Evolutionary conservation across 441 rosid genomes (phyloP).

Genomic region (Corymbia citriodora): DNA sequence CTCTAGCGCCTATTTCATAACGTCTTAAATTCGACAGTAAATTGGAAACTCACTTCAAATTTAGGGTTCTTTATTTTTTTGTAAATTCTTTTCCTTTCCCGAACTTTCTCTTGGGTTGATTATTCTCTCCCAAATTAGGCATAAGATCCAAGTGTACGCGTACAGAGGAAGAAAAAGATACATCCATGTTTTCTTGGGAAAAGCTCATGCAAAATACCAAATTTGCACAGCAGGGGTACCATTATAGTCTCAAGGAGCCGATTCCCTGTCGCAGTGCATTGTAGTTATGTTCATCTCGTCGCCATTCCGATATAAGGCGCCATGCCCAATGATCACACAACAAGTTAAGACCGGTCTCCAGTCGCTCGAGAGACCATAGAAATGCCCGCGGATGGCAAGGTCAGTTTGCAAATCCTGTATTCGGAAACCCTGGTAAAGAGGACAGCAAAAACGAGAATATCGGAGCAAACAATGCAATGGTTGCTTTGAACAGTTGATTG

Average conservation of each 20-base stretch:
- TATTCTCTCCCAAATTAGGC: background rate
- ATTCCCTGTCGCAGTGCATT: background rate
- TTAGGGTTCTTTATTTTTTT: too few species aligned
- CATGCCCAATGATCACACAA: background rate
- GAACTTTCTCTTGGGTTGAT: background rate
- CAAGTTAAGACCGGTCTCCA: background rate
- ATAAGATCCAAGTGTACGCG: background rate
- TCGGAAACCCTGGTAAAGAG: background rate
- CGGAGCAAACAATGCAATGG: background rate
- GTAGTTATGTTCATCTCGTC: background rate
- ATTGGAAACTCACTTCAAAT: background rate
- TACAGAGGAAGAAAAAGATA: background rate
- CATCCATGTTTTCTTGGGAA: background rate
- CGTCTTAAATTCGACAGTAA: background rate
- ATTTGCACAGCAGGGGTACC: background rate
- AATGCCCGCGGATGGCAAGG: background rate
- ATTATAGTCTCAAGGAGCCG: background rate
- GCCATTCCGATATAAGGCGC: background rate
- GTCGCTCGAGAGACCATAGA: background rate
- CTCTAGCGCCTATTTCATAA: background rate
- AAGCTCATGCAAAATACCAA: background rate
- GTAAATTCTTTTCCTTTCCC: too few species aligned
- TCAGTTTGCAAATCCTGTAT: background rate
- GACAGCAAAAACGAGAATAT: background rate
- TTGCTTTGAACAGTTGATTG: background rate